Evolutionary conservation across 2,329 filamentous ascomycete genomes (phyloP).

Genomic region (Coniella lustricola): DNA sequence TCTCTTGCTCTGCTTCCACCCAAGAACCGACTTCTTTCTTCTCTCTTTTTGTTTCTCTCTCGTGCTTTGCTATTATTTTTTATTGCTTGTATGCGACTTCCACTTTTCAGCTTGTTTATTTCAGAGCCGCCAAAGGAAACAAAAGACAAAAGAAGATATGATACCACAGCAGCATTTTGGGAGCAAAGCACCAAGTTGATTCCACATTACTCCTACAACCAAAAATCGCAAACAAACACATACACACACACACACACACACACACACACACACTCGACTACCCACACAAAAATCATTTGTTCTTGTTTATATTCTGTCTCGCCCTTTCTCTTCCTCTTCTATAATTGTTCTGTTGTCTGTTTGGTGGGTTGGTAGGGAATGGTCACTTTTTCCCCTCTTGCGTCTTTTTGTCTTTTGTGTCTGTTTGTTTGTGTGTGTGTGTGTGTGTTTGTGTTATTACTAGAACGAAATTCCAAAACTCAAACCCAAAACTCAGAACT

Average conservation of each 20-base stretch:
- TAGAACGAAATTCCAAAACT: too few species aligned
- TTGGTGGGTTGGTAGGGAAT: neutral
- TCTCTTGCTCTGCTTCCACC: neutral
- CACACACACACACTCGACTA: too few species aligned
- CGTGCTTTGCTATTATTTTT: neutral
- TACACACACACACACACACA: neutral
- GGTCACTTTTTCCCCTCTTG: too few species aligned
- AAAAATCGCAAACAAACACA: neutral
- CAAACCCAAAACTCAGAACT: neutral
- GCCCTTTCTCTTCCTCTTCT: neutral
- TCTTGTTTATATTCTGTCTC: conserved; percentile 13
- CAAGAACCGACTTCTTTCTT: too few species aligned
- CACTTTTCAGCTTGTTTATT: conserved; percentile 12
- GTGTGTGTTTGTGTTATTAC: too few species aligned
- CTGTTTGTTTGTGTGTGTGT: too few species aligned
- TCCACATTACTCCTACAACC: too few species aligned
- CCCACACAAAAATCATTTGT: neutral
- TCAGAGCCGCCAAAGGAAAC: neutral
- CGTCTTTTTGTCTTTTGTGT: too few species aligned
- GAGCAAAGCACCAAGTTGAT: conserved; percentile 14
- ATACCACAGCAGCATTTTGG: conserved; percentile 18
- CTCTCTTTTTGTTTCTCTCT: neutral
- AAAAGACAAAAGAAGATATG: conserved; percentile 14
- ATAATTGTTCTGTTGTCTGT: neutral
- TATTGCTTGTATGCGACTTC: conserved; percentile 2